Conservation (phyloP, 768 basidiomycete species). For the Grammothele lineata region DNA sequence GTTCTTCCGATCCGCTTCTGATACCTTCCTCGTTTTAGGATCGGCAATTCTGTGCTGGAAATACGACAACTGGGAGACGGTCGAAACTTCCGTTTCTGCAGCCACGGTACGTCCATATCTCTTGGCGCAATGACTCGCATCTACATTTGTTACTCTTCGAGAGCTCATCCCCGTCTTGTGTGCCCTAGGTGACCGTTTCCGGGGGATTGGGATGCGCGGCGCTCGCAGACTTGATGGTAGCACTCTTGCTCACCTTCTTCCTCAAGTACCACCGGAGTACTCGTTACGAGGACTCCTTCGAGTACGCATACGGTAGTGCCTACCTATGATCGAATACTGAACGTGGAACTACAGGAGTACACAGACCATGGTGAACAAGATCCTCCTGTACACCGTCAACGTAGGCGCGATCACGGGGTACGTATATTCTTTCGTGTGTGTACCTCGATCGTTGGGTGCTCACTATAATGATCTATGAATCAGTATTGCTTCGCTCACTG, state of each 20-base stretch:
- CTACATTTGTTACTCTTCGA: background rate
- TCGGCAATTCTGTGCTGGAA: too few species aligned
- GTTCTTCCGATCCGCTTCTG: too few species aligned
- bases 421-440: background rate
- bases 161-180: background rate
- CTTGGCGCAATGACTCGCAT: background rate
- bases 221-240: background rate
- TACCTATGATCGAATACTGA: too few species aligned
- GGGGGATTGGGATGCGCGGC: background rate
- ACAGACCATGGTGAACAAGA: constrained; percentile 8
- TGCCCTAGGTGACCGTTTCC: background rate
- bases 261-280: background rate
- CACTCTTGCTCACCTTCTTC: background rate
- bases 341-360: background rate
- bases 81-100: too few species aligned
- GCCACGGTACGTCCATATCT: background rate
- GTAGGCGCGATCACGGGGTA: constrained; percentile 13
- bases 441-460: too few species aligned
- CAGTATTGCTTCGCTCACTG: constrained; percentile 10
- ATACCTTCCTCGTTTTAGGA: too few species aligned
- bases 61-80: too few species aligned
- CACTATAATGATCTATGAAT: too few species aligned
- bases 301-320: too few species aligned
- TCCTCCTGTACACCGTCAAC: constrained; percentile 13
- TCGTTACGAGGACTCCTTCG: background rate